Evolutionary conservation across 2,329 filamentous ascomycete species (phyloP).

Genomic region (Dothistroma septosporum): DNA sequence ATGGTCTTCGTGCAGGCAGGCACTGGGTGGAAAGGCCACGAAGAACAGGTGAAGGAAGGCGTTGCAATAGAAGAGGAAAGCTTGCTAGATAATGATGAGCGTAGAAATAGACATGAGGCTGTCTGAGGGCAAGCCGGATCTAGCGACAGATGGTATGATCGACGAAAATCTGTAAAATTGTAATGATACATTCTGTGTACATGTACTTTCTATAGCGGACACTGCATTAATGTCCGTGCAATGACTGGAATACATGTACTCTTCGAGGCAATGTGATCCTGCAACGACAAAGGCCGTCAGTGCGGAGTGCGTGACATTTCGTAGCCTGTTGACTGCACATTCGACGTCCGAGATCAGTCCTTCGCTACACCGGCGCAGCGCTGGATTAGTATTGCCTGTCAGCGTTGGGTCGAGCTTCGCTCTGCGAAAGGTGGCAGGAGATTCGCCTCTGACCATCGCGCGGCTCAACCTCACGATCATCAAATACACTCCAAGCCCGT

Average conservation of each 20-base stretch:
- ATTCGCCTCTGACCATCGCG: no score
- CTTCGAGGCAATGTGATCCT: neutral
- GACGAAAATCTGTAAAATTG: neutral
- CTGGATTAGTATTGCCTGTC: no score
- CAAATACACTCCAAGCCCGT: no score
- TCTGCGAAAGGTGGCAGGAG: neutral
- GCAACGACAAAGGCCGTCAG: no score
- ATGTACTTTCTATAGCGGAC: neutral
- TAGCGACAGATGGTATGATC: neutral
- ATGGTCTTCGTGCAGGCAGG: constrained; percentile 54
- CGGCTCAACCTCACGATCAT: no score
- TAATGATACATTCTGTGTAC: neutral
- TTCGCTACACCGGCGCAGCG: no score
- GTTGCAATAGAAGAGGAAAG: constrained; percentile 2
- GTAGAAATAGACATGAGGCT: constrained; percentile 8
- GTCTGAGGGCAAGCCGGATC: neutral
- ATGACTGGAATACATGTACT: neutral
- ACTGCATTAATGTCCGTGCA: neutral
- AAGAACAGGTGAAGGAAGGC: constrained; percentile 8
- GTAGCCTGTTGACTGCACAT: no score
- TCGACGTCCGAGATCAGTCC: no score
- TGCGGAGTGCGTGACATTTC: no score
- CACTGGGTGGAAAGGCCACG: constrained; percentile 49
- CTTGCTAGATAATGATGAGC: constrained; percentile 37
- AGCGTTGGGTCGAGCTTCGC: neutral